Percentiles rank a stretch among this genome's conserved stretches.
Evolutionary conservation across 768 basidiomycete species (phyloP).

Genomic region (Lentinula detonsa): DNA sequence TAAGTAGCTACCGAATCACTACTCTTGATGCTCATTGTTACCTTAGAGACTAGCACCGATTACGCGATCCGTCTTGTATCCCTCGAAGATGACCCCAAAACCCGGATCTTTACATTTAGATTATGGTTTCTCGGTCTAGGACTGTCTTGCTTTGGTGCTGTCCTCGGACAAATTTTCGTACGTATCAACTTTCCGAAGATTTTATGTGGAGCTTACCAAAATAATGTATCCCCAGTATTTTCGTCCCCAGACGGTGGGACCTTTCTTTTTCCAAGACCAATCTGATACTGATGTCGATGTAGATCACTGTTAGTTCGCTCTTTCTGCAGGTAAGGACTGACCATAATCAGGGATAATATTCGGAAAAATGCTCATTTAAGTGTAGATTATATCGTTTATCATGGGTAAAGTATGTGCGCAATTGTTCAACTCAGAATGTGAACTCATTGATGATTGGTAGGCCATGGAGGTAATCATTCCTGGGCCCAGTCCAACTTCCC

Average conservation of each 20-base stretch:
- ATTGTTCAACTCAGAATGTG: neutral
- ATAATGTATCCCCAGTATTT: slow-evolving; percentile 34
- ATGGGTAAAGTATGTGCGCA: slow-evolving; percentile 27
- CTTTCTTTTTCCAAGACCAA: neutral
- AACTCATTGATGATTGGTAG: slow-evolving; percentile 2
- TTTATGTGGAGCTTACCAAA: slow-evolving; percentile 13
- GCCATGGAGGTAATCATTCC: slow-evolving; percentile 24
- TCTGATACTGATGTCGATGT: neutral
- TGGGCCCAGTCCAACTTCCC: slow-evolving; percentile 15
- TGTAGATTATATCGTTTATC: slow-evolving; percentile 32
- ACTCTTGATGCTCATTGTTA: neutral
- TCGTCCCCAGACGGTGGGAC: slow-evolving; percentile 14
- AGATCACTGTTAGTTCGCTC: slow-evolving; percentile 30
- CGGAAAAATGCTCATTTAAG: neutral
- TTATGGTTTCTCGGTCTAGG: slow-evolving; percentile 52
- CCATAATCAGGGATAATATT: too few relatives aligned
- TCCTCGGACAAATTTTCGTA: slow-evolving; percentile 44
- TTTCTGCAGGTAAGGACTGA: slow-evolving; percentile 25
- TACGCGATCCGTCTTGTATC: slow-evolving; percentile 44
- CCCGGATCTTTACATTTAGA: slow-evolving; percentile 47
- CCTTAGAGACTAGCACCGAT: slow-evolving; percentile 37
- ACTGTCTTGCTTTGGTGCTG: slow-evolving; percentile 50
- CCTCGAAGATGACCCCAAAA: slow-evolving; percentile 44
- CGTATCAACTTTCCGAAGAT: slow-evolving; percentile 9
- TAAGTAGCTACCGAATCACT: slow-evolving; percentile 12